Evolutionary conservation across 148 eudicot genomes (phyloP), one percentile per base, ranked within the genome.

Genomic region (Chenopodium quinoa): DNA sequence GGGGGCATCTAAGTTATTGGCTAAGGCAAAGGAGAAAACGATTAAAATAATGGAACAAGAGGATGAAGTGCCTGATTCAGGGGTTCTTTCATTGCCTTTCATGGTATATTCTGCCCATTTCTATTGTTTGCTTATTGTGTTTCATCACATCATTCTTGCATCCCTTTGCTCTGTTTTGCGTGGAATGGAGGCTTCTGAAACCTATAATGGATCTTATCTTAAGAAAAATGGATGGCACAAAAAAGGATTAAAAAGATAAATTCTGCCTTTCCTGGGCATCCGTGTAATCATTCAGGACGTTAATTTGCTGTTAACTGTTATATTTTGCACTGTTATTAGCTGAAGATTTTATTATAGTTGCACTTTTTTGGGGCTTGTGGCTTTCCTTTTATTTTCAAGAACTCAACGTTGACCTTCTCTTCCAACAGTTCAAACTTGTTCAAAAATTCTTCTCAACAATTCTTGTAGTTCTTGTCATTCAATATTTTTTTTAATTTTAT

Each of bases 41-140:
- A 85, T 89, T 73, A 81, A 80, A 83, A 82, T 91, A 64, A 78
- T 94, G 86, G 92, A 88, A 75, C 90, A 84, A 76, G 94, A 91
- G 37, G 94, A 90, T 31, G 99, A 92, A 72, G 54, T 85, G 75
- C 94, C 98, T 11, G 90, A 83, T 52, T 89, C 99, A n/a, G 97
- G 98, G 78, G 89, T 97, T 76, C 90, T 91, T 68, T 86, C 93
- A 75, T 83, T 97, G 87, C 98, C 99, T 73, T 97, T 97, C 89
- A 94, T 97, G 99, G 99, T 96, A 94, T 74, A 50, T 25, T 81
- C 32, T 22, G 11, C 31, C 40, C 58, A 27, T 7, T 75, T 9
- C 13, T 9, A 65, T 37, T 47, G 7, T 52, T 29, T 77, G 19
- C 27, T 62, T 19, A 16, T 69, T 40, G 31, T 20, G 12, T 66